Percentiles rank a stretch among this genome's conserved stretches.
These are phyloP conservation scores for Trichophaea hybrida DNA, from an alignment of 2,329 filamentous ascomycete species.

Conservation along the genomic window DNA sequence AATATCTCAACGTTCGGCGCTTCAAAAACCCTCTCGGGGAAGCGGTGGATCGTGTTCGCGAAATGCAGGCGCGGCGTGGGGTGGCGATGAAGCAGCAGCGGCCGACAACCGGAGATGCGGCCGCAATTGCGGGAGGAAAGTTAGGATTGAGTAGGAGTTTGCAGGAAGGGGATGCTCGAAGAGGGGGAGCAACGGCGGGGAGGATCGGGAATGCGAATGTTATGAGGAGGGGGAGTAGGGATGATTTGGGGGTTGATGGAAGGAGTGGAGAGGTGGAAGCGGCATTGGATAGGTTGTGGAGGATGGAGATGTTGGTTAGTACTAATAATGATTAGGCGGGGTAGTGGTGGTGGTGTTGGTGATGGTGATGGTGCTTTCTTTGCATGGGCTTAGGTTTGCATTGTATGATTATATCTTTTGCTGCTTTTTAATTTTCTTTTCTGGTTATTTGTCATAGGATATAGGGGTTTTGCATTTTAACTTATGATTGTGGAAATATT, in stretches of 20 bases:
- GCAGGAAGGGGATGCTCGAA: conserved; percentile 9
- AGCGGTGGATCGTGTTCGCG: conserved; percentile 16
- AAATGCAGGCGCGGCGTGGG: conserved; percentile 7
- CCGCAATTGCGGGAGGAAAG: too few species aligned
- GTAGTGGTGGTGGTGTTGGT: too few species aligned
- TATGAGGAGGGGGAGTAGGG: conserved; percentile 2
- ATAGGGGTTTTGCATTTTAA: too few species aligned
- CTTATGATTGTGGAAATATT: too few species aligned
- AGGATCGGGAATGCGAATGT: conserved; percentile 4
- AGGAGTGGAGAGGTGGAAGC: conserved; percentile 9
- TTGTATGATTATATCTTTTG: too few species aligned
- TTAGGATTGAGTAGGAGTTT: conserved; percentile 18
- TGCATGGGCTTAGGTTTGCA: too few species aligned
- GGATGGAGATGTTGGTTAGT: conserved; percentile 14
- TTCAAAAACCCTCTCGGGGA: conserved; percentile 20
- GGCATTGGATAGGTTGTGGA: conserved; percentile 19
- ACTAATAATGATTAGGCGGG: conserved; percentile 28
- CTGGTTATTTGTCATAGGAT: too few species aligned
- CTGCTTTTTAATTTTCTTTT: too few species aligned
- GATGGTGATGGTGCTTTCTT: too few species aligned
- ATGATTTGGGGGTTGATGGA: conserved; percentile 15
- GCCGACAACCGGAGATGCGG: conserved; percentile 3
- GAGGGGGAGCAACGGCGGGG: conserved; percentile 3
- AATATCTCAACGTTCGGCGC: conserved; percentile 20
- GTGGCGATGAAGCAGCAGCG: conserved; percentile 5